These are phyloP conservation scores for Jacaranda copaia DNA, from an alignment of 257 asterid genomes.

Conservation along the genomic window DNA sequence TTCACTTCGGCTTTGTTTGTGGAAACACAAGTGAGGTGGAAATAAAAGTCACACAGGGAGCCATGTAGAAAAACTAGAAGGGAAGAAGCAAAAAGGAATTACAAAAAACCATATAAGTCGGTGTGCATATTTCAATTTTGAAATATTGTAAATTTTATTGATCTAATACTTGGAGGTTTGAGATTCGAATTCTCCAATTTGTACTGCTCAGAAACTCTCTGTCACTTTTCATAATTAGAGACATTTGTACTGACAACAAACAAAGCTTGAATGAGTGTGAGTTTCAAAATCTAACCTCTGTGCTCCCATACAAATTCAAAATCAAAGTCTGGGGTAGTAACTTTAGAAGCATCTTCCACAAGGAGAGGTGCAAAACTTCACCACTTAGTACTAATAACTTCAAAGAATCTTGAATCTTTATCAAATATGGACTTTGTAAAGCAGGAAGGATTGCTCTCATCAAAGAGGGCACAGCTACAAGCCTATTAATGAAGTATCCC, in stretches of 20 bases:
- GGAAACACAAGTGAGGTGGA: conserved; percentile 13
- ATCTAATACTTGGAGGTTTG: background rate
- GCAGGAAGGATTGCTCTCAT: conserved; percentile 74
- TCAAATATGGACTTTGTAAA: conserved; percentile 50
- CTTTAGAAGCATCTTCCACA: conserved; percentile 69
- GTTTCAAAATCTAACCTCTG: conserved; percentile 73
- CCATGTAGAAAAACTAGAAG: background rate
- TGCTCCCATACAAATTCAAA: conserved; percentile 93
- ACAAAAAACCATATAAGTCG: background rate
- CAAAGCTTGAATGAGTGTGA: conserved; percentile 27
- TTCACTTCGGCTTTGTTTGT: background rate
- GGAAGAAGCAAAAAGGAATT: background rate
- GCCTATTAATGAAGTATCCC: conserved; percentile 82
- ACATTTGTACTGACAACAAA: conserved; percentile 24
- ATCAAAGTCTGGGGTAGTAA: conserved; percentile 73
- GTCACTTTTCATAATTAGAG: conserved; percentile 7
- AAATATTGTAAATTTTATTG: background rate
- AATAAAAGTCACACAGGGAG: conserved; percentile 1
- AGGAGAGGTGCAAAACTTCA: conserved; percentile 69
- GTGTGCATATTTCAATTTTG: background rate
- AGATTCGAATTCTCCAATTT: background rate
- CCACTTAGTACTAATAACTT: conserved; percentile 85
- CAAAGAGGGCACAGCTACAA: conserved; percentile 88
- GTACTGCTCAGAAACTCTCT: conserved; percentile 1
- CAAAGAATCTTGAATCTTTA: conserved; percentile 56